Evolutionary conservation across 495 filamentous ascomycete genomes (phyloP).

Genomic region (Daldinia loculata): DNA sequence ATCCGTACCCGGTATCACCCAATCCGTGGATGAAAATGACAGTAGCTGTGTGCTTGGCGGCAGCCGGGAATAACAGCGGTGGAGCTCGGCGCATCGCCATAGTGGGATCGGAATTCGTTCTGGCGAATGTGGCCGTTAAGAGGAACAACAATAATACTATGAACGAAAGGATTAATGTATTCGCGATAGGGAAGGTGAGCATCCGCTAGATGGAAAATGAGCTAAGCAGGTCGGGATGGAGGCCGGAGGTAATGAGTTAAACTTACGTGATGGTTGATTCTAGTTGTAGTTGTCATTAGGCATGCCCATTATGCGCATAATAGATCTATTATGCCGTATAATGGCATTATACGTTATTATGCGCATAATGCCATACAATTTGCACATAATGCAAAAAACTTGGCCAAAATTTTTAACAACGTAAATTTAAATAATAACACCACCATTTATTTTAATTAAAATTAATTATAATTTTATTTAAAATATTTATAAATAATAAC

Average conservation of each 20-base stretch:
- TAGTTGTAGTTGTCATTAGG: background rate
- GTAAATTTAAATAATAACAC: too few species aligned
- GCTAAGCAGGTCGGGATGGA: background rate
- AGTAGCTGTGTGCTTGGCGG: conserved; percentile 89
- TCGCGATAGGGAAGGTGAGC: conserved; percentile 2
- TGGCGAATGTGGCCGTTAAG: conserved; percentile 15
- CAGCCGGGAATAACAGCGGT: conserved; percentile 80
- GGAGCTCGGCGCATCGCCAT: conserved; percentile 48
- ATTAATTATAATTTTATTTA: too few species aligned
- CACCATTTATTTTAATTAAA: too few species aligned
- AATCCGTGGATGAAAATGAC: conserved; percentile 94
- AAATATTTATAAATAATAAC: too few species aligned
- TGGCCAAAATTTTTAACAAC: too few species aligned
- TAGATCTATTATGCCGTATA: too few species aligned
- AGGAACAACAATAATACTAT: conserved; percentile 8
- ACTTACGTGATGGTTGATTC: background rate
- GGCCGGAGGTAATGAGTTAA: conserved; percentile 6
- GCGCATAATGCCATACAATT: too few species aligned
- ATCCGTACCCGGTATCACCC: conserved; percentile 82
- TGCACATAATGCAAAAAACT: too few species aligned
- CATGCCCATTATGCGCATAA: too few species aligned
- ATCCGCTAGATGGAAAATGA: conserved; percentile 15
- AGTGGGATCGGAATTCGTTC: conserved; percentile 14
- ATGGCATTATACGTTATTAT: too few species aligned
- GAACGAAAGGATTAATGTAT: conserved; percentile 6